Conservation (phyloP, 2,329 filamentous ascomycete genomes). For the Monosporascus sp. region DNA sequence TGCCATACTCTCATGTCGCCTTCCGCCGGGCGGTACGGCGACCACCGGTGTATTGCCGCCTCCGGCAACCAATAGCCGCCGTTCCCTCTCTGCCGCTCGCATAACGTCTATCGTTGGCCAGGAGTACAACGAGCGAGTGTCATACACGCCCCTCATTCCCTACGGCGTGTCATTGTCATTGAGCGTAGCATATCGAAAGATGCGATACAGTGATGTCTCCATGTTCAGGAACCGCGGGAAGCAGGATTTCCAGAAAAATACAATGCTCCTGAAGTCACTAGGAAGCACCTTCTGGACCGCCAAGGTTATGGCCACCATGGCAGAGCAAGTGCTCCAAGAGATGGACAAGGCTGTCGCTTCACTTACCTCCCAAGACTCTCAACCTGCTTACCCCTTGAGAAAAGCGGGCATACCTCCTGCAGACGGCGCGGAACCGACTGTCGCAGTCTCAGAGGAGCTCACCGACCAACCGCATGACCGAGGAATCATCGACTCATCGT, state of each 20-base stretch:
- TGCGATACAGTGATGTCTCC: conserved; percentile 54
- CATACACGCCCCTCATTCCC: conserved; percentile 52
- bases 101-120: conserved; percentile 50
- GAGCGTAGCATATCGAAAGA: conserved; percentile 58
- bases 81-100: conserved; percentile 52
- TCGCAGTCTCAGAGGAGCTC: conserved; percentile 3
- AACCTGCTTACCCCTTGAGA: conserved; percentile 14
- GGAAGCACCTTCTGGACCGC: conserved; percentile 56
- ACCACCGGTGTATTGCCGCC: conserved; percentile 37
- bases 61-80: conserved; percentile 48
- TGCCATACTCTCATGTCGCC: conserved; percentile 57
- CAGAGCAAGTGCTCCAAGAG: conserved; percentile 49
- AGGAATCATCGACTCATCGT: conserved; percentile 33
- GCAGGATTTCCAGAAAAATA: conserved; percentile 49
- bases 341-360: conserved; percentile 50
- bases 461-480: conserved; percentile 9
- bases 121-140: conserved; percentile 41
- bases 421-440: conserved; percentile 6
- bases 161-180: conserved; percentile 58
- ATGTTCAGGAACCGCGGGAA: conserved; percentile 54
- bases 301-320: conserved; percentile 48
- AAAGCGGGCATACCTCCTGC: conserved; percentile 10
- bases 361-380: conserved; percentile 30
- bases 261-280: conserved; percentile 46
- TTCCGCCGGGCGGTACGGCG: conserved; percentile 30